Evolutionary conservation across 768 basidiomycete genomes (phyloP).

Genomic region (Steccherinum ochraceum): DNA sequence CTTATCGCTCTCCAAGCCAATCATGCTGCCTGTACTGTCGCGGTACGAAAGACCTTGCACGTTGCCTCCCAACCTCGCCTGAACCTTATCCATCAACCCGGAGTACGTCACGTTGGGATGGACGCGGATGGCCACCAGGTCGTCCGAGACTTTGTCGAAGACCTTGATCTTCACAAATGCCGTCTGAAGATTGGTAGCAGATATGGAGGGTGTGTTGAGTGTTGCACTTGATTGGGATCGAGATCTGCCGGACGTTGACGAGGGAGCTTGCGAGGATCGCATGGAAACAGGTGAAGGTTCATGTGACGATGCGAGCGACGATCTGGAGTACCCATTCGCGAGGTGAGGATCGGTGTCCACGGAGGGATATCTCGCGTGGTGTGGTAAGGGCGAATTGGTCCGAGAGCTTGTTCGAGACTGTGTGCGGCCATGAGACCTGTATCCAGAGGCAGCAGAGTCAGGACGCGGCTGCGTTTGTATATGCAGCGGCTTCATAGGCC

Average conservation of each 20-base stretch:
- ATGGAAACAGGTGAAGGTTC: conserved; percentile 16
- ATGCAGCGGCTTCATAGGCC: conserved; percentile 6
- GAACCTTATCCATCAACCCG: conserved; percentile 90
- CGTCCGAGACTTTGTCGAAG: conserved; percentile 88
- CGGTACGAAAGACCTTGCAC: conserved; percentile 68
- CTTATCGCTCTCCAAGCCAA: conserved; percentile 55
- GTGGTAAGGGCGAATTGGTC: conserved; percentile 10
- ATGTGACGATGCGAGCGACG: conserved; percentile 21
- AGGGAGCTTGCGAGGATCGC: conserved; percentile 44
- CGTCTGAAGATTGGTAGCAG: conserved; percentile 69
- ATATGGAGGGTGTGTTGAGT: conserved; percentile 65
- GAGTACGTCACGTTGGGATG: conserved; percentile 83
- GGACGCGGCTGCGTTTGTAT: conserved; percentile 9
- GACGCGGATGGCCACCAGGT: conserved; percentile 94
- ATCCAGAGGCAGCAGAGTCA: conserved; percentile 1
- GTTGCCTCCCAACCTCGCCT: conserved; percentile 75
- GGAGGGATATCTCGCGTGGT: conserved; percentile 10
- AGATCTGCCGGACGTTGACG: conserved; percentile 34
- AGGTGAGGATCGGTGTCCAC: conserved; percentile 20
- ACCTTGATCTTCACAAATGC: conserved; percentile 99
- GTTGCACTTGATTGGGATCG: conserved; percentile 51
- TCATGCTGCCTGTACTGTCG: conserved; percentile 65
- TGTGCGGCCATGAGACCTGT: background rate
- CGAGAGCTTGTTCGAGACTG: conserved; percentile 18
- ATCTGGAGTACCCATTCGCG: conserved; percentile 18